Percentiles rank a stretch among this genome's conserved stretches.
phyloP scores from a whole-genome alignment of 768 basidiomycete genomes.

The Naganishia friedmannii region DNA sequence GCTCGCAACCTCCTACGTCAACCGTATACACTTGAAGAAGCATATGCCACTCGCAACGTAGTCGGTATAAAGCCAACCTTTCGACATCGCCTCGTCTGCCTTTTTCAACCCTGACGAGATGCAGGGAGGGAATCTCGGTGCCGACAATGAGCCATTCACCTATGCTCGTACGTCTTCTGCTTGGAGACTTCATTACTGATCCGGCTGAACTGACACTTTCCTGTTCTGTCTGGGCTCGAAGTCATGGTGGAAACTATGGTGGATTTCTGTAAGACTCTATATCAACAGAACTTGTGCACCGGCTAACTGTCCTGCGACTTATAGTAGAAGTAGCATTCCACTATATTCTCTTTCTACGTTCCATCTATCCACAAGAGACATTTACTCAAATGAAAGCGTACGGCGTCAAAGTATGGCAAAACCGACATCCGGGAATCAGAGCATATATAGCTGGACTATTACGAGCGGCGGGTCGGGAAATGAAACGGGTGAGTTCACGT shows the following conservation, averaged over 20 bases:
- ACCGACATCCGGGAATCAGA: conserved; percentile 80
- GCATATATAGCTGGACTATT: conserved; percentile 86
- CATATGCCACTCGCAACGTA: not conserved
- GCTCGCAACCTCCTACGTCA: not conserved
- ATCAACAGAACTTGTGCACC: not conserved
- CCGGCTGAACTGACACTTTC: not conserved
- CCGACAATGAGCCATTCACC: conserved; percentile 19
- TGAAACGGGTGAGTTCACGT: conserved; percentile 58
- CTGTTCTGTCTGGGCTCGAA: not conserved
- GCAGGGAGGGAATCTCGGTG: not conserved
- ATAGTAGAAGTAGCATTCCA: conserved; percentile 94
- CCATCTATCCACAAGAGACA: conserved; percentile 82
- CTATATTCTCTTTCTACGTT: conserved; percentile 82
- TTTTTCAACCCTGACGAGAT: not conserved
- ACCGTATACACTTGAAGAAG: not conserved
- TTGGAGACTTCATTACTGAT: not conserved
- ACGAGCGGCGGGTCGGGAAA: conserved; percentile 74
- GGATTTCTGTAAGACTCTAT: conserved; percentile 9
- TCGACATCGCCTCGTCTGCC: not conserved
- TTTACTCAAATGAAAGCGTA: conserved; percentile 87
- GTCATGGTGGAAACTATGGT: conserved; percentile 18
- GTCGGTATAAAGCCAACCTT: not conserved
- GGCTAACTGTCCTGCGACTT: not conserved
- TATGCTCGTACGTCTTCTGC: conserved; percentile 2
- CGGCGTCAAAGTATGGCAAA: conserved; percentile 85